These are phyloP conservation scores for Flaveria bidentis DNA, from an alignment of 129 eudicot species.

Conservation along the genomic window DNA sequence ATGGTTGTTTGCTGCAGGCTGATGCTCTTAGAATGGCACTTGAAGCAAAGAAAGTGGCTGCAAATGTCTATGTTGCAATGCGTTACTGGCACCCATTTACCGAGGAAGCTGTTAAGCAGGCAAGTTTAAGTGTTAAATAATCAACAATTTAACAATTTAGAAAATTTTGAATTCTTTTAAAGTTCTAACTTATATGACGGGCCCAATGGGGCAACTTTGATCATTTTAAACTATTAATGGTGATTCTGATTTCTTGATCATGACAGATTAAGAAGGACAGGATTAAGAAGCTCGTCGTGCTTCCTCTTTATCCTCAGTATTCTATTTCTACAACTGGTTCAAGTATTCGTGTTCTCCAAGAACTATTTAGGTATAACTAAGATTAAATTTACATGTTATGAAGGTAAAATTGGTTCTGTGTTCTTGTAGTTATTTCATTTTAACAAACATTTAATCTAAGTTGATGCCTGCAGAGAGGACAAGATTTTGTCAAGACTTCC, in stretches of 20 bases:
- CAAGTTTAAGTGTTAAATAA: conserved; percentile 25
- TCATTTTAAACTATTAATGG: neutral
- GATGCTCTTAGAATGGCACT: conserved; percentile 62
- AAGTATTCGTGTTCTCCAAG: conserved; percentile 75
- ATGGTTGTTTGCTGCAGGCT: conserved; percentile 53
- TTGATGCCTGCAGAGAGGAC: conserved; percentile 47
- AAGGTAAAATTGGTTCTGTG: neutral
- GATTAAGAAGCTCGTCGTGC: conserved; percentile 81
- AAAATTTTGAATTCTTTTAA: neutral
- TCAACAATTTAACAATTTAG: neutral
- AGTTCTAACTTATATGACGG: neutral
- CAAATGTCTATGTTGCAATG: conserved; percentile 87
- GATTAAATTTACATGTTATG: neutral
- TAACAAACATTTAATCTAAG: neutral
- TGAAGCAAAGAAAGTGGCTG: conserved; percentile 68
- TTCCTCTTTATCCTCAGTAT: conserved; percentile 93
- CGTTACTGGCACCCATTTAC: conserved; percentile 97
- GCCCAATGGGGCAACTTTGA: neutral
- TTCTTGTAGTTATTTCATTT: neutral
- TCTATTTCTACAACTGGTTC: conserved; percentile 98
- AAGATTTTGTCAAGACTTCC: conserved; percentile 60
- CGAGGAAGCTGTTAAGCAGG: conserved; percentile 93
- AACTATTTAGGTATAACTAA: conserved; percentile 64
- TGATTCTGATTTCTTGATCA: neutral
- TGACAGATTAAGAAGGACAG: conserved; percentile 73